These are phyloP conservation scores for Melaleuca alternifolia DNA, from an alignment of 345 rosid species.

Conservation along the genomic window DNA sequence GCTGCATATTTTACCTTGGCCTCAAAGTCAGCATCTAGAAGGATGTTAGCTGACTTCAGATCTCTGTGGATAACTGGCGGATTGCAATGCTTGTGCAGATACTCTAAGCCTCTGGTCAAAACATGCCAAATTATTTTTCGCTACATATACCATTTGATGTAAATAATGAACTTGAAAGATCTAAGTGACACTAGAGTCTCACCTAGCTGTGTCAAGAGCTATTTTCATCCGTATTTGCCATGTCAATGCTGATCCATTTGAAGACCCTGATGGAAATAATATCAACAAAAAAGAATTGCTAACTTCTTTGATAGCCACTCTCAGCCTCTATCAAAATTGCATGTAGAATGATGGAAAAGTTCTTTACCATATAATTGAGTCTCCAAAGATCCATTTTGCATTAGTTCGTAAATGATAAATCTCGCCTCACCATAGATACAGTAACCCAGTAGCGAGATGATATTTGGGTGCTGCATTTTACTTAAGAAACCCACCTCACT, in stretches of 20 bases:
- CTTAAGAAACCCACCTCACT: slow-evolving; percentile 75
- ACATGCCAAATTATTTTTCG: background rate
- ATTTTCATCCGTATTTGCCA: slow-evolving; percentile 93
- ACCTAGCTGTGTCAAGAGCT: slow-evolving; percentile 89
- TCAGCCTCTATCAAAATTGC: background rate
- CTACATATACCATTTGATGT: background rate
- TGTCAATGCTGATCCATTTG: slow-evolving; percentile 59
- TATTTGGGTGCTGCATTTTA: slow-evolving; percentile 66
- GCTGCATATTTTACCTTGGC: slow-evolving; percentile 63
- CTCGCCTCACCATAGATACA: slow-evolving; percentile 42
- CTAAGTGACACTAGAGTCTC: slow-evolving; percentile 3
- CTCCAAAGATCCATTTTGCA: slow-evolving; percentile 86
- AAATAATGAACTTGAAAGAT: background rate
- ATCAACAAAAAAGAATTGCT: background rate
- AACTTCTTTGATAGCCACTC: background rate
- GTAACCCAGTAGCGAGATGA: slow-evolving; percentile 71
- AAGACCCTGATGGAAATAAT: slow-evolving; percentile 39
- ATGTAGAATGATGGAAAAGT: background rate
- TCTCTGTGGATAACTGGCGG: slow-evolving; percentile 96
- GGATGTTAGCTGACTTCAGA: slow-evolving; percentile 94
- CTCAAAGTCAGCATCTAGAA: slow-evolving; percentile 73
- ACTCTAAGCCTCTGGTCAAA: slow-evolving; percentile 81
- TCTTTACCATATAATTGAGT: slow-evolving; percentile 79
- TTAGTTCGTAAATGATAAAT: slow-evolving; percentile 78
- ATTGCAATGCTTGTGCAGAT: slow-evolving; percentile 84